Base-by-base conservation (phyloP, 2,329 filamentous ascomycete genomes). In the Aspergillaceae sp. region DNA sequence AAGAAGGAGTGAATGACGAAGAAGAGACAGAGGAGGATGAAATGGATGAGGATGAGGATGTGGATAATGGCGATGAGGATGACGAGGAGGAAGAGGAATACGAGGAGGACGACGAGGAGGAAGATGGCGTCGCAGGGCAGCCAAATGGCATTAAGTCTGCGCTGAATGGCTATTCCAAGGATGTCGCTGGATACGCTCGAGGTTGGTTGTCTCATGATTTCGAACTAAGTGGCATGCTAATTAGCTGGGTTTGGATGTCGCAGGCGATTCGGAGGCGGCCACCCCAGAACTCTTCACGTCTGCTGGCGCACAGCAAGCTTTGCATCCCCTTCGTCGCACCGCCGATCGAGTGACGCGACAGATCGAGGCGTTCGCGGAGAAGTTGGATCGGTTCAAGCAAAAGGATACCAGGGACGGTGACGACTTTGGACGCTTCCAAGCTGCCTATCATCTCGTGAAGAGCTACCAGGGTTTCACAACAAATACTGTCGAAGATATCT, bases 321-420 rank as follows among this genome's bases (percentile, higher is more conserved):
- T 83, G 29, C 75, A 79, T 54, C 79, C 79, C 11, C 68, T 85
- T 52, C 79, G 79, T 62, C 74, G 78, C 52, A 80, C 82, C 55
- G 81, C 80, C 49, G 79, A 87, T 54, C 76, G 79, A 38, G 81
- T 87, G 30, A 85, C 86, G 43, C 80, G 83, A 51, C 88, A 95
- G 66, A 87, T 94, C 48, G 88, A 95, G 68, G 77, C 81, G 40
- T 96, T 96, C 62, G 89, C 90, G 34, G 84, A 86, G 61, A 79
- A 80, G 43, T 76, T 96, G 26, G 90, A 96, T 68, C 77, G 81
- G 45, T 91, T 89, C 65, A 76, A 72, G 68, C 82, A 58, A 56
- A 75, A 64, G 56, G 72, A 57, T 58, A 71, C 54, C 67, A 74
- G 53, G 61, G 71, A 50, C 51, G 68, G 52, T 42, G 63, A 74